Conservation (phyloP, 192 early-diverging fungal species). For the Dissophora ornata region DNA sequence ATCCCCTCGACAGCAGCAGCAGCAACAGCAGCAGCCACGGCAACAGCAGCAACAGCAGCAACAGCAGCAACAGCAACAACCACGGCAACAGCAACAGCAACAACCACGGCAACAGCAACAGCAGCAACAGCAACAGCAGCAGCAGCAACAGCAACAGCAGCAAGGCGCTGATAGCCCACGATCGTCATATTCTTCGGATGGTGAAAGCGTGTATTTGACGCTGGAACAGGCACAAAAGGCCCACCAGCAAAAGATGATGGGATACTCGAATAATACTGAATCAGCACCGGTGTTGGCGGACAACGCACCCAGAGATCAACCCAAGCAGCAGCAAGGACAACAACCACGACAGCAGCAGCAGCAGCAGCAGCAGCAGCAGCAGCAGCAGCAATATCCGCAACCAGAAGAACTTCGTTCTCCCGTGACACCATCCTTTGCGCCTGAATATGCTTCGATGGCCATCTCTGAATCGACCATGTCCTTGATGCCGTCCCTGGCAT, state of each 20-base stretch:
- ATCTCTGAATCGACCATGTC: slow-evolving; percentile 52
- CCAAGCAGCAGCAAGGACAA: background rate
- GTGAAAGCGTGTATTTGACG: slow-evolving; percentile 26
- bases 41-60: background rate
- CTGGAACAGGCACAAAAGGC: slow-evolving; percentile 41
- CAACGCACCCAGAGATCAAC: background rate
- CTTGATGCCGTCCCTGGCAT: slow-evolving; percentile 37
- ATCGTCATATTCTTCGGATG: slow-evolving; percentile 27
- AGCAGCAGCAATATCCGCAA: slow-evolving; percentile 6
- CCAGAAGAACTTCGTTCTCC: slow-evolving; percentile 1
- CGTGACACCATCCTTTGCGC: slow-evolving; percentile 1
- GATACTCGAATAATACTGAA: slow-evolving; percentile 37
- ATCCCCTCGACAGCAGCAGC: no score
- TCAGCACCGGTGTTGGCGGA: slow-evolving; percentile 14
- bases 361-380: background rate
- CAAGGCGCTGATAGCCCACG: slow-evolving; percentile 1
- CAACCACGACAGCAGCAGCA: background rate
- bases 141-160: background rate
- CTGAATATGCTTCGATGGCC: slow-evolving; percentile 32
- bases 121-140: no score
- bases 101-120: no score
- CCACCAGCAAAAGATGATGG: slow-evolving; percentile 41
- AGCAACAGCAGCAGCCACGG: background rate
- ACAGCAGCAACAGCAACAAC: no score
- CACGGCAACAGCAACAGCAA: no score